These are phyloP conservation scores for Xylaria castorea DNA, from an alignment of 495 filamentous ascomycete genomes.

Conservation along the genomic window DNA sequence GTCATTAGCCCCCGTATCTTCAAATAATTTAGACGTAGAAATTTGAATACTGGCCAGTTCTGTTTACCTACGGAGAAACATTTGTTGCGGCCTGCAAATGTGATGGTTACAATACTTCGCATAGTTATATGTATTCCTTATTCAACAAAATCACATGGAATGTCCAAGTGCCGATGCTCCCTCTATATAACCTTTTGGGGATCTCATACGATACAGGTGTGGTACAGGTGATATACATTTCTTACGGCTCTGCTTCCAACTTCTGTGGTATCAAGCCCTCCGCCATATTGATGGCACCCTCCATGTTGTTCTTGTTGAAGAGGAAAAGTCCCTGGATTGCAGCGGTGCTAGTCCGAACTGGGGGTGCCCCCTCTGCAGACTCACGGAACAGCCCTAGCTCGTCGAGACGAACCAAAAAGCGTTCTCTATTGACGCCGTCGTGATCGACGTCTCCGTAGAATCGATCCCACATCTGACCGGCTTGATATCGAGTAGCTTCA, in stretches of 20 bases:
- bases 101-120: not conserved
- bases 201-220: slow-evolving; percentile 35
- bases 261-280: slow-evolving; percentile 65
- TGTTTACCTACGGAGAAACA: no score
- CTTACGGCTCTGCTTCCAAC: slow-evolving; percentile 52
- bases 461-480: slow-evolving; percentile 86
- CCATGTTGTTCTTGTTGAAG: slow-evolving; percentile 89
- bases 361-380: slow-evolving; percentile 47
- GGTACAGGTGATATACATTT: slow-evolving; percentile 19
- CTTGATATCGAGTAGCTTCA: slow-evolving; percentile 84
- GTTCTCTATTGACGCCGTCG: slow-evolving; percentile 61
- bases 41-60: not conserved
- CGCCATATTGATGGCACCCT: slow-evolving; percentile 83
- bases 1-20: not conserved
- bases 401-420: slow-evolving; percentile 57
- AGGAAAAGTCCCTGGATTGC: slow-evolving; percentile 92
- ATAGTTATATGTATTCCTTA: not conserved
- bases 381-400: slow-evolving; percentile 56
- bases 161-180: not conserved
- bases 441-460: slow-evolving; percentile 87
- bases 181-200: slow-evolving; percentile 31
- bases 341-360: slow-evolving; percentile 75
- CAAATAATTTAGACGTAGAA: not conserved
- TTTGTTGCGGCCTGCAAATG: not conserved
- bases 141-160: not conserved